These are phyloP conservation scores for Tritrichomonas foetus DNA, from an alignment of 208 protist species.

Conservation along the genomic window DNA sequence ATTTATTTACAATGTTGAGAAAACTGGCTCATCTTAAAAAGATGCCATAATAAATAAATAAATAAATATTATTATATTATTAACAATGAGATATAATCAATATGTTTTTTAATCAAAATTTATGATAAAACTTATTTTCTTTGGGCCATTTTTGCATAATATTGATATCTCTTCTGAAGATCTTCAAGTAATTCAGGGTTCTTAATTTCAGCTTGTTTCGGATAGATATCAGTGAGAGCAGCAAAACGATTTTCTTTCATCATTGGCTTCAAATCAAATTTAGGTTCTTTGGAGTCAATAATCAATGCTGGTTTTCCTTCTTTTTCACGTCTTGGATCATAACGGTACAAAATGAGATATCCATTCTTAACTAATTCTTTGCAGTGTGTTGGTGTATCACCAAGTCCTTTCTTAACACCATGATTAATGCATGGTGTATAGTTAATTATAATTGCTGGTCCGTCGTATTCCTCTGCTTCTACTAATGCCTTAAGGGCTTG, in stretches of 20 bases:
- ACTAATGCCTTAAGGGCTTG: constrained; percentile 56
- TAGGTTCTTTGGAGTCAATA: neutral
- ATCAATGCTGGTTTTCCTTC: neutral
- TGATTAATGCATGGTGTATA: constrained; percentile 63
- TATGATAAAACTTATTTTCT: neutral
- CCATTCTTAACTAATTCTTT: neutral
- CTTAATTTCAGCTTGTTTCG: neutral
- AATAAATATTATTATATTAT: no score
- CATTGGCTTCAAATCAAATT: neutral
- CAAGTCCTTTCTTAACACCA: constrained; percentile 13
- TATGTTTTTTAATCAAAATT: no score
- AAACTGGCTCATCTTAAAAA: no score
- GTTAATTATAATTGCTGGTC: constrained; percentile 55
- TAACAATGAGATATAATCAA: no score
- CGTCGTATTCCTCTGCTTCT: constrained; percentile 61
- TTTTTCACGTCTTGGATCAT: neutral
- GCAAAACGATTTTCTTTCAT: neutral
- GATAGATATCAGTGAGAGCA: neutral
- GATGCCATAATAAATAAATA: no score
- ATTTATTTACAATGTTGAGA: no score
- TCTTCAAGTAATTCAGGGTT: neutral
- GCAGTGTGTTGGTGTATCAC: constrained; percentile 1
- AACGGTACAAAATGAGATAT: neutral
- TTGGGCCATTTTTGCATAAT: neutral
- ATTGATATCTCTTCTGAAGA: neutral